Conservation (phyloP, 225 moss, liverwort and hornwort species). For the Anthoceros angustus region DNA sequence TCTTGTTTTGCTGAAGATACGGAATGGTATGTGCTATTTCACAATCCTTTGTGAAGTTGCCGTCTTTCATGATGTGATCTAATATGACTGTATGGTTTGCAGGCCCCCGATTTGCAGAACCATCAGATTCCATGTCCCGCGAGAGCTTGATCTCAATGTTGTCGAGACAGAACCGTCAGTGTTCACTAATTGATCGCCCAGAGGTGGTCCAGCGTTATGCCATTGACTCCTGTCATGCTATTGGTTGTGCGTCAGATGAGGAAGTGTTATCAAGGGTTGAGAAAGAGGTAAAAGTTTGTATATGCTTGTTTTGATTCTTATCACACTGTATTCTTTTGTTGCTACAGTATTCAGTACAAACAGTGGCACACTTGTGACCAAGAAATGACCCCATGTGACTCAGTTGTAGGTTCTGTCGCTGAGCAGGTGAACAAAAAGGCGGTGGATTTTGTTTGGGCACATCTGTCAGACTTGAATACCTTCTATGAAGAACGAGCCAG, state of each 20-base stretch:
- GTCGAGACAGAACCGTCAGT: constrained; percentile 37
- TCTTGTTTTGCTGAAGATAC: constrained; percentile 46
- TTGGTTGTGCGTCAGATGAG: constrained; percentile 48
- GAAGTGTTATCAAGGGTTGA: constrained; percentile 44
- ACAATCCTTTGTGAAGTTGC: neutral
- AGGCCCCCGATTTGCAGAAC: constrained; percentile 15
- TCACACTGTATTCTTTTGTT: neutral
- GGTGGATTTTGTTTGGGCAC: constrained; percentile 74
- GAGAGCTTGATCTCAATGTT: constrained; percentile 50
- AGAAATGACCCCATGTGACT: neutral
- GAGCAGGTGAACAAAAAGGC: constrained; percentile 42
- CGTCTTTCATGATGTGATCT: too few relatives aligned
- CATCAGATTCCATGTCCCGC: constrained; percentile 18
- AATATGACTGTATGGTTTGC: constrained; percentile 3
- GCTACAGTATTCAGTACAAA: neutral
- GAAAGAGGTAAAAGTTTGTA: constrained; percentile 32
- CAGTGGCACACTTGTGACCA: neutral
- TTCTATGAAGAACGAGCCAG: constrained; percentile 46
- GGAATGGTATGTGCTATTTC: constrained; percentile 24
- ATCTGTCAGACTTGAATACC: constrained; percentile 49
- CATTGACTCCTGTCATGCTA: constrained; percentile 56
- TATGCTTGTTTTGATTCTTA: neutral
- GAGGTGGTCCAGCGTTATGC: constrained; percentile 50
- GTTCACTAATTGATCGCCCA: constrained; percentile 52
- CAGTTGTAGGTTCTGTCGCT: neutral